phyloP scores from a whole-genome alignment of 2,329 filamentous ascomycete genomes.

The Diaporthe velutina region DNA sequence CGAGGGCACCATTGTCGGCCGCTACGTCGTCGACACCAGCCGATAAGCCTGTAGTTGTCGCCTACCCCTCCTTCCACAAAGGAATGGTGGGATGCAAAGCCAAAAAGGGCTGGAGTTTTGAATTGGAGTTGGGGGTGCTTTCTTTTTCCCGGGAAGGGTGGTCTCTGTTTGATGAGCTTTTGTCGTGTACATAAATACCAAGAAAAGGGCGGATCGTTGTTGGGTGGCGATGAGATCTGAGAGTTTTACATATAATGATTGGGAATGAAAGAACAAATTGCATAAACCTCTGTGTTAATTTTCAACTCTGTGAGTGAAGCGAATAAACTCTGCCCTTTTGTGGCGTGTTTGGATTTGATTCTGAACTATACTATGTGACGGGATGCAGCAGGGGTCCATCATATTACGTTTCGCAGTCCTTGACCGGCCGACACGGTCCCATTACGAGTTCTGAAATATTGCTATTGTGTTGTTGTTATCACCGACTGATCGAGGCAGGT shows the following conservation, averaged over 20 bases:
- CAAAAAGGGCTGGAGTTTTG: not conserved
- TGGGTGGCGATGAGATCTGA: not conserved
- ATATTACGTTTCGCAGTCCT: too few species aligned
- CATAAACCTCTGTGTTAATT: not conserved
- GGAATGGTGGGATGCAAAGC: not conserved
- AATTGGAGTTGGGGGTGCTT: not conserved
- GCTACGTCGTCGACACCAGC: slow-evolving; percentile 83
- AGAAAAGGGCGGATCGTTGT: slow-evolving; percentile 15
- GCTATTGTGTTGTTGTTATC: too few species aligned
- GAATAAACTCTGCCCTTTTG: too few species aligned
- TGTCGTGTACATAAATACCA: slow-evolving; percentile 23
- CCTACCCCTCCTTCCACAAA: not conserved
- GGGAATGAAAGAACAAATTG: slow-evolving; percentile 6
- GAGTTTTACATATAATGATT: not conserved
- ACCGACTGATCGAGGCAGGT: too few species aligned
- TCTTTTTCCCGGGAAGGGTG: not conserved
- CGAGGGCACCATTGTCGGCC: slow-evolving; percentile 78
- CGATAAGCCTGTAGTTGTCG: slow-evolving; percentile 56
- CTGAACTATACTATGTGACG: too few species aligned
- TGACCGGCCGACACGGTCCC: too few species aligned
- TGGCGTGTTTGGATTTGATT: too few species aligned
- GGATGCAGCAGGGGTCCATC: too few species aligned
- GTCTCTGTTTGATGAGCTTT: not conserved
- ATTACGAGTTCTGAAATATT: too few species aligned
- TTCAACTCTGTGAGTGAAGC: not conserved